Percentiles rank a stretch among this genome's conserved stretches.
These are phyloP conservation scores for Spergularia bocconei DNA, from an alignment of 148 eudicot genomes.

Conservation along the genomic window DNA sequence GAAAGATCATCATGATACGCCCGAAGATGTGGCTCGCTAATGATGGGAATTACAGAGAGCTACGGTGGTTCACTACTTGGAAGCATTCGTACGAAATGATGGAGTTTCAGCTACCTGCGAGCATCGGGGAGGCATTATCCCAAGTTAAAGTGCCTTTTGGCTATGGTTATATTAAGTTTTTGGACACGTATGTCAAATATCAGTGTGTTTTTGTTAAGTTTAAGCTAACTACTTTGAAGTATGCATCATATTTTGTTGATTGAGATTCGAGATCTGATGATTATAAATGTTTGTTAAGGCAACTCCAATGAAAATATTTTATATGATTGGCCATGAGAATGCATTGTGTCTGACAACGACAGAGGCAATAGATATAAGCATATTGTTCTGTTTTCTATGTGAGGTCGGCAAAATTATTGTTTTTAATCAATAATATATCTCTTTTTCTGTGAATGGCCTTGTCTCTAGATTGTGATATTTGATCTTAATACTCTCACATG, in stretches of 20 bases:
- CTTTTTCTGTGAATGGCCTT: not conserved
- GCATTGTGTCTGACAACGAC: not conserved
- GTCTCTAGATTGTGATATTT: not conserved
- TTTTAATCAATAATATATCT: not conserved
- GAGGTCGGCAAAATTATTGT: not conserved
- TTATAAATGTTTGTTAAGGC: constrained; percentile 1
- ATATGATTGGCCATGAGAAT: not conserved
- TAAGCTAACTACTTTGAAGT: not conserved
- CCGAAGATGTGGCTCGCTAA: constrained; percentile 97
- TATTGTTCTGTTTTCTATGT: not conserved
- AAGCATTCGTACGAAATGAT: constrained; percentile 58
- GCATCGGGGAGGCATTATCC: constrained; percentile 57
- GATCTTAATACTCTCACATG: not conserved
- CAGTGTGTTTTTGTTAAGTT: not conserved
- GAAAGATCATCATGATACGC: constrained; percentile 85
- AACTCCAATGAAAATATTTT: not conserved
- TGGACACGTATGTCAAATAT: constrained; percentile 67
- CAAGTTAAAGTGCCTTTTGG: constrained; percentile 78
- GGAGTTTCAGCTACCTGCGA: constrained; percentile 74
- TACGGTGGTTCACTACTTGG: constrained; percentile 94
- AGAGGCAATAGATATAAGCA: not conserved
- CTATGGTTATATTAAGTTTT: constrained; percentile 74
- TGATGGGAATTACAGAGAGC: constrained; percentile 96
- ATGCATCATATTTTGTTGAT: not conserved
- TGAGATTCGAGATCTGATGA: not conserved